Evolutionary conservation across 176 grass and related monocot species (phyloP), one percentile per base, ranked within the genome.

Genomic region (Cocos nucifera): DNA sequence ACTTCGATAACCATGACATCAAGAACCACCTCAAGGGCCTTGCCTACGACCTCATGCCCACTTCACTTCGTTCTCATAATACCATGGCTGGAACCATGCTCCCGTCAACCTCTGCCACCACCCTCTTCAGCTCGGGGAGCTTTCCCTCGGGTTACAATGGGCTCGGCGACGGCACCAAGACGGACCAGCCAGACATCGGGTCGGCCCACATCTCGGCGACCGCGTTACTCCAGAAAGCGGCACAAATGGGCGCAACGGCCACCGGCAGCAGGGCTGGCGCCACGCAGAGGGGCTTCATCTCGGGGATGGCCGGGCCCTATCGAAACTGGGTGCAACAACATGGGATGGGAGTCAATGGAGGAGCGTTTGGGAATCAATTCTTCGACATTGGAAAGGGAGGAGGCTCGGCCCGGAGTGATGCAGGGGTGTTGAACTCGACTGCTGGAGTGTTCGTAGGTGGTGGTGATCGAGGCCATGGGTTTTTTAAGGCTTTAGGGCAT

Each of bases 171-270:
- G 21, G 9, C 17, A 6, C 25, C 18, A 4, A 49, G 6, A 5
- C 39, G 22, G 21, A 19, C 8, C 80, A 59, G 25, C 24, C 62
- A 0, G 14, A 15, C 8, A 56, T 4, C 0, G 51, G 48, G 0
- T 62, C 71, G 16, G 27, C 86, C 9, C 71, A 58, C 75, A 70
- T 79, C 78, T 89, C 86, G 6, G 86, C 86, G n/a, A 89, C 86
- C 3, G 78, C 82, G n/a, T 78, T 89, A 21, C 82, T 89, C 4
- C 86, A 85, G 49, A 89, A 89, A 66, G 86, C 82, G 0, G 75
- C 78, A 0, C 67, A 89, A 27, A 62, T 89, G 70, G 82, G 82
- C 17, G 74, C 82, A 0, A 66, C 75, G 2, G 55, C 63, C 0
- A 56, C 26, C 35, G 59, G 55, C 5, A 51, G 68, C 24, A 4